A percentile compares a stretch with the other conserved stretches of the same genome.
Conservation (phyloP, 2,329 filamentous ascomycete genomes). For the Alternaria tenuissima region DNA sequence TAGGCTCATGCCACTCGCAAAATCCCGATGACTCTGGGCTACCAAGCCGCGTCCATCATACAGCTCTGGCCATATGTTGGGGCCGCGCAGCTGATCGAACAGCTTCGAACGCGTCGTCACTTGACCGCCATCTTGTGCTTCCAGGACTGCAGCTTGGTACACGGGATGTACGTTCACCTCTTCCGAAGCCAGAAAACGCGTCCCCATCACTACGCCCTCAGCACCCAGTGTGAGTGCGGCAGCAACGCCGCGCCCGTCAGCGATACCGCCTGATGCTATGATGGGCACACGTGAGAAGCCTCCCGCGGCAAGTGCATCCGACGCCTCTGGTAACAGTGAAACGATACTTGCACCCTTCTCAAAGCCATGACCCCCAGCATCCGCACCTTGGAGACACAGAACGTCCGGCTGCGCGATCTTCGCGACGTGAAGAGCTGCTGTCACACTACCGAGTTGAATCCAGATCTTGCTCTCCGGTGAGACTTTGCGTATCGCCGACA, state of each 20-base stretch:
- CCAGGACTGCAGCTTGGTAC: slow-evolving; percentile 58
- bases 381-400: slow-evolving; percentile 69
- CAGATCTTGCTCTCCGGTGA: slow-evolving; percentile 59
- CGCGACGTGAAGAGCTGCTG: slow-evolving; percentile 62
- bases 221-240: slow-evolving; percentile 65
- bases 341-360: slow-evolving; percentile 64
- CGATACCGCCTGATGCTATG: slow-evolving; percentile 68
- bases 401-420: slow-evolving; percentile 62
- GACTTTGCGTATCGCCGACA: slow-evolving; percentile 42
- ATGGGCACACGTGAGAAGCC: slow-evolving; percentile 44
- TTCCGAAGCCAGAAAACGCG: slow-evolving; percentile 65
- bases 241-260: slow-evolving; percentile 66
- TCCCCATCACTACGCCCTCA: slow-evolving; percentile 68
- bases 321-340: slow-evolving; percentile 66
- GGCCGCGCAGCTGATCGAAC: slow-evolving; percentile 64
- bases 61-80: slow-evolving; percentile 64
- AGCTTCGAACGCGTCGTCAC: slow-evolving; percentile 59
- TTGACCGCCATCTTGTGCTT: slow-evolving; percentile 59
- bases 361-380: slow-evolving; percentile 72
- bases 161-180: slow-evolving; percentile 57
- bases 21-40: slow-evolving; percentile 60
- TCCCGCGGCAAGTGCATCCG: slow-evolving; percentile 55
- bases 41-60: slow-evolving; percentile 66
- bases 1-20: slow-evolving; percentile 48
- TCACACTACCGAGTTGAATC: slow-evolving; percentile 69